Evolutionary conservation across 2,329 filamentous ascomycete species (phyloP), one percentile per base, ranked within the genome.

Genomic region (Verticillium dahliae): DNA sequence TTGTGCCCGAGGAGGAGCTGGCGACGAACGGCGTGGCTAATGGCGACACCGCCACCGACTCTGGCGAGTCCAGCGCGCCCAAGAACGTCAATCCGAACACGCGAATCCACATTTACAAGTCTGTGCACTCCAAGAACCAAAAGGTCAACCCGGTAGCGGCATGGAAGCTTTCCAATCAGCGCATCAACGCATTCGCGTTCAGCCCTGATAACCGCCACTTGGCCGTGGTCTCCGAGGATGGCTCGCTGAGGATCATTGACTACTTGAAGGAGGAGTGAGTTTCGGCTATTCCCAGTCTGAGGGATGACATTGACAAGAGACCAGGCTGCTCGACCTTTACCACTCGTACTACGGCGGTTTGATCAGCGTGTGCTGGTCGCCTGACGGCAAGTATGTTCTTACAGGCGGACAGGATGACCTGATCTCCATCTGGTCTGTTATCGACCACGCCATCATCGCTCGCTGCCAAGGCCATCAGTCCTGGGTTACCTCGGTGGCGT

Each of bases 401-500:
- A 97, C 95, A 0, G 95, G 95, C 59, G 93, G 95, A 4, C 94
- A 98, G 75, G 95, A 99, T 73, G 95, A 99, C 72, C 80, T 98
- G 10, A 90, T 99, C 13, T 96, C 92, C 0, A 97, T 99, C 67
- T 99, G 95, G 95, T 95, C 89, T 15, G 82, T 97, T 41, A 84
- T 87, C 50, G 95, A 98, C 69, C 87, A 86, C 56, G 85, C 88
- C 60, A 87, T 99, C 58, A 89, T 99, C 58, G 95, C 94, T 18
- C 86, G 95, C 65, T 98, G 95, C 72, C 92, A 96, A 70, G 95
- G 95, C 3, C 95, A 99, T 75, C 90, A 96, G 66, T 97, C 92
- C 4, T 99, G 92, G 92, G 93, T 99, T 0, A 92, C 92, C 3
- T 87, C 89, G 15, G 91, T 99, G 45, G 91, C 92, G 3, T 99